phyloP scores from a whole-genome alignment of 768 basidiomycete species.

The Myochromella boudieri region DNA sequence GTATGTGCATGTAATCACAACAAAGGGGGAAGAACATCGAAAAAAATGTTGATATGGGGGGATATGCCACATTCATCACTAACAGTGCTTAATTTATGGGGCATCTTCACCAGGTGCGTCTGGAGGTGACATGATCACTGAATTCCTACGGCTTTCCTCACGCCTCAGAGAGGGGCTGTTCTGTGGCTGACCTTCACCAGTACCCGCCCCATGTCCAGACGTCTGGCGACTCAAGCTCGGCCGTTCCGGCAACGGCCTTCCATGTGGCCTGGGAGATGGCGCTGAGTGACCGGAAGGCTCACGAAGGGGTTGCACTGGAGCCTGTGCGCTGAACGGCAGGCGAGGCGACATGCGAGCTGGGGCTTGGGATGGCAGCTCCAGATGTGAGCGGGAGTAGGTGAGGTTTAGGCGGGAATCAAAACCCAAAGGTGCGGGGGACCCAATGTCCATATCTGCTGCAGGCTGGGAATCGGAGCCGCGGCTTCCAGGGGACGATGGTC shows the following conservation, averaged over 20 bases:
- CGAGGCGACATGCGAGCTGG: conserved; percentile 13
- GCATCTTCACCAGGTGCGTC: conserved; percentile 26
- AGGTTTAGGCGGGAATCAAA: conserved; percentile 51
- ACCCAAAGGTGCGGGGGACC: conserved; percentile 41
- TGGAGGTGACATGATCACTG: conserved; percentile 34
- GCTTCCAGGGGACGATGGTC: conserved; percentile 39
- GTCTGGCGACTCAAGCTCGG: conserved; percentile 24
- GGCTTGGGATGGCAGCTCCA: conserved; percentile 26
- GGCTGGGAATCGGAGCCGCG: conserved; percentile 33
- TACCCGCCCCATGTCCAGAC: conserved; percentile 16
- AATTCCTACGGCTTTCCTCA: conserved; percentile 34
- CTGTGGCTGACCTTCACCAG: conserved; percentile 1
- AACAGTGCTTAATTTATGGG: too few relatives aligned
- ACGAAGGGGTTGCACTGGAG: conserved; percentile 33
- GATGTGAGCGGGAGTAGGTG: conserved; percentile 49
- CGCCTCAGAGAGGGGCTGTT: conserved; percentile 18
- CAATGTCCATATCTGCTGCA: conserved; percentile 36
- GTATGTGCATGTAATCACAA: too few relatives aligned
- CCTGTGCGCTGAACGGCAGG: conserved; percentile 25
- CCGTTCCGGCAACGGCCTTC: conserved; percentile 23
- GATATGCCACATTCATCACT: too few relatives aligned
- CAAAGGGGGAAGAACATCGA: too few relatives aligned
- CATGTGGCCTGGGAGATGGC: conserved; percentile 20
- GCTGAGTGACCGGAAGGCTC: conserved; percentile 24
- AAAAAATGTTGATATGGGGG: too few relatives aligned